phyloP scores from a whole-genome alignment of 106 monocot species.

The Acanthochlamys bracteata region DNA sequence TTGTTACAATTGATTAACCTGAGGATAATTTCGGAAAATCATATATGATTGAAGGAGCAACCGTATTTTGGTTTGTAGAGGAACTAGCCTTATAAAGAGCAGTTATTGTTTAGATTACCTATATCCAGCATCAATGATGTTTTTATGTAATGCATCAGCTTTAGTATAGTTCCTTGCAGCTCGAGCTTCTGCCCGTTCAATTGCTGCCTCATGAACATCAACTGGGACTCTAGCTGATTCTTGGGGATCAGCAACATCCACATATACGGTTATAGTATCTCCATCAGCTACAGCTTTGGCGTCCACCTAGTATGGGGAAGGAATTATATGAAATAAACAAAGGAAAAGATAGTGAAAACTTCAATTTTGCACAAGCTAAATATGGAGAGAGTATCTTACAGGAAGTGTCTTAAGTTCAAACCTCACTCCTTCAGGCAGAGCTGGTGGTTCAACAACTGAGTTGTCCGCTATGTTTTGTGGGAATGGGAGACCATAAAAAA shows the following conservation, averaged over 20 bases:
- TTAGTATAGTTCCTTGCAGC: neutral
- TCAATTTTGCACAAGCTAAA: neutral
- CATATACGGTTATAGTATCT: constrained; percentile 81
- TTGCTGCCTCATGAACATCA: neutral
- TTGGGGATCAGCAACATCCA: constrained; percentile 39
- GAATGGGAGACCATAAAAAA: constrained; percentile 65
- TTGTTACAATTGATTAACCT: constrained; percentile 45
- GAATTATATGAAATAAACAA: neutral
- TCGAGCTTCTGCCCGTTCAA: neutral
- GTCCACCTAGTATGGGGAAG: constrained; percentile 42
- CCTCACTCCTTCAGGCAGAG: constrained; percentile 47
- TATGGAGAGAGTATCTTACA: constrained; percentile 24
- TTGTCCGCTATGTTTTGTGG: constrained; percentile 12
- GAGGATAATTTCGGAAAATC: neutral
- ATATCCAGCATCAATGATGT: neutral
- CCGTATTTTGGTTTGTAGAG: too few relatives aligned
- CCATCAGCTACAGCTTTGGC: constrained; percentile 69
- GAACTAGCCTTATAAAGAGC: too few relatives aligned
- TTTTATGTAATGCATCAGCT: constrained; percentile 1
- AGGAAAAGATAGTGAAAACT: neutral
- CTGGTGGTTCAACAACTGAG: constrained; percentile 7
- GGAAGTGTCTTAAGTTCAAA: constrained; percentile 77
- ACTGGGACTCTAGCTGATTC: constrained; percentile 20
- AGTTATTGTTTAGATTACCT: neutral
- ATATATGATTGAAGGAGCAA: too few relatives aligned